phyloP scores from a whole-genome alignment of 805 yeast genomes.

The Kuraishia hungarica region DNA sequence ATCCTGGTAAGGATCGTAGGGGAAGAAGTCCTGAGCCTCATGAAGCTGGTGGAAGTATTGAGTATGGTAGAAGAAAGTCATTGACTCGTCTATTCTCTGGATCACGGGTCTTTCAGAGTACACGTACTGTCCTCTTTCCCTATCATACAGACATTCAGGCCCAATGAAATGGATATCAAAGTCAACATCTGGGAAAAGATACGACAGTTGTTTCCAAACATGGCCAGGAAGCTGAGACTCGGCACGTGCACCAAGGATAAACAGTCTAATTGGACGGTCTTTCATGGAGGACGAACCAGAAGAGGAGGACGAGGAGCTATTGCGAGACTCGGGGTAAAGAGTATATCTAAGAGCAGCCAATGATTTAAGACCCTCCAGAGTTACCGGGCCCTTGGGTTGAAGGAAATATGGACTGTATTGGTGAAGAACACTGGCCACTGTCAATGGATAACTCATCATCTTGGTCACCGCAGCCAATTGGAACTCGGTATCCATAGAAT shows the following conservation, averaged over 20 bases:
- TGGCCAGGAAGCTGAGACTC: constrained; percentile 92
- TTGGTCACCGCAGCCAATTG: constrained; percentile 93
- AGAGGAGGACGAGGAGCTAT: too few species aligned
- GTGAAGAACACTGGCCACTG: constrained; percentile 78
- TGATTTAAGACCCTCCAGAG: constrained; percentile 89
- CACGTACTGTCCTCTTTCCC: constrained; percentile 53
- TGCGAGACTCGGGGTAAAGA: constrained; percentile 62
- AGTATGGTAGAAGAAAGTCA: constrained; percentile 77
- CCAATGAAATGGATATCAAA: constrained; percentile 91
- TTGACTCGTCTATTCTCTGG: constrained; percentile 62
- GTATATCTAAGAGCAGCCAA: constrained; percentile 89
- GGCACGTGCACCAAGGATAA: constrained; percentile 85
- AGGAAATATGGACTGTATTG: constrained; percentile 77
- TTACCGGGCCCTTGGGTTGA: constrained; percentile 79
- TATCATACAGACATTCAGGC: constrained; percentile 81
- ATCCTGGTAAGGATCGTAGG: constrained; percentile 95
- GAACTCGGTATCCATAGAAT: constrained; percentile 95
- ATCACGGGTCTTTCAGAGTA: constrained; percentile 57
- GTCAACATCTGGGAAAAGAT: constrained; percentile 71
- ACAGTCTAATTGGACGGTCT: constrained; percentile 84
- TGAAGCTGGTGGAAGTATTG: constrained; percentile 87
- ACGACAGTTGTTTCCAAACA: constrained; percentile 91
- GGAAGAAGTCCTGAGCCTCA: constrained; percentile 91
- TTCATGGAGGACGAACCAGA: constrained; percentile 56
- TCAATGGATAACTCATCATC: constrained; percentile 86